A percentile compares a stretch with the other conserved stretches of the same genome.
Conservation (phyloP, 2,329 filamentous ascomycete genomes). For the Fusarium sp. region DNA sequence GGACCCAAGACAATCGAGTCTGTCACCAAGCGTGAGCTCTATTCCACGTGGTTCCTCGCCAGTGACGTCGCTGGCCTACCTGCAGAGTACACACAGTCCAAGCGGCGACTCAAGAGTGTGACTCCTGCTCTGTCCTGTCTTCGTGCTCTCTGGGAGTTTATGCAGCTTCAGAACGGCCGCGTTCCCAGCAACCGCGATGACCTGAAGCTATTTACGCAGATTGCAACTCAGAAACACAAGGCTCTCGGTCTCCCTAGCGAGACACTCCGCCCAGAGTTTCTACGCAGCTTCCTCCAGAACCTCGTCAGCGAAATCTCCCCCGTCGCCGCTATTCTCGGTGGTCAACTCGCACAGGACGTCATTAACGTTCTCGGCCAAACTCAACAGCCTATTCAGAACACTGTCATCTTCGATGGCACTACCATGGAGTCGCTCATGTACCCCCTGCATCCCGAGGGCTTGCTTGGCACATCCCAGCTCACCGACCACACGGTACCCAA, state of each 20-base stretch:
- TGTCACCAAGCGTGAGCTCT: conserved; percentile 90
- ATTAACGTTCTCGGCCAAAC: conserved; percentile 93
- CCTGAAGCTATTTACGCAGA: conserved; percentile 77
- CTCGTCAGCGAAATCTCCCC: conserved; percentile 85
- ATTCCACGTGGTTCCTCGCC: conserved; percentile 87
- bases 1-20: conserved; percentile 77
- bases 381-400: conserved; percentile 96
- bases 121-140: conserved; percentile 85
- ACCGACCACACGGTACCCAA: conserved; percentile 42
- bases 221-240: conserved; percentile 81
- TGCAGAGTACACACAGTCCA: conserved; percentile 71
- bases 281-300: conserved; percentile 87
- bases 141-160: conserved; percentile 88
- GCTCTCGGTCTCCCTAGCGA: conserved; percentile 74
- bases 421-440: conserved; percentile 81
- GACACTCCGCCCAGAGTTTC: conserved; percentile 73
- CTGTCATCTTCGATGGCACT: conserved; percentile 90
- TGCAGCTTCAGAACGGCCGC: conserved; percentile 60
- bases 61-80: conserved; percentile 78
- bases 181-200: conserved; percentile 70
- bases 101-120: conserved; percentile 77
- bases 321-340: conserved; percentile 88
- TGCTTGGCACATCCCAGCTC: conserved; percentile 60
- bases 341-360: conserved; percentile 91
- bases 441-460: conserved; percentile 76